Evolutionary conservation across 1,284 basidiomycete genomes (phyloP).

Genomic region (Marasmius fiardii): DNA sequence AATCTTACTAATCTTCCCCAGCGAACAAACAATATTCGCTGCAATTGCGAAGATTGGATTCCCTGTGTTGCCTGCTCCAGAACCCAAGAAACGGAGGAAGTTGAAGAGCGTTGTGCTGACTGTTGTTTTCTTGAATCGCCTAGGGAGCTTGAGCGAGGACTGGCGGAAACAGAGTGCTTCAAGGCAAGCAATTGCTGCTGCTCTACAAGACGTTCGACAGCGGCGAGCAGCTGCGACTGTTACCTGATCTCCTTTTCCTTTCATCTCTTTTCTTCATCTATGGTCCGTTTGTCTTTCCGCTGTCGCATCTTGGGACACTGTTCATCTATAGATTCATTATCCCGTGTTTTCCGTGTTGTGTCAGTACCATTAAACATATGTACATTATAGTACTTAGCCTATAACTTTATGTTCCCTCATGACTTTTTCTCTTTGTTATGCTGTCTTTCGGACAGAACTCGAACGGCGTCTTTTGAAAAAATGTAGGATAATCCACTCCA

Average conservation of each 20-base stretch:
- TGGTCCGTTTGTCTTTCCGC: not conserved
- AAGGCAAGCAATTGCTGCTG: constrained; percentile 59
- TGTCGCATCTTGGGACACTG: constrained; percentile 4
- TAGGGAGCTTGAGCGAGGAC: constrained; percentile 58
- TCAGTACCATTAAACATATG: constrained; percentile 16
- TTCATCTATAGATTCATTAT: constrained; percentile 14
- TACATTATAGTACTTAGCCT: constrained; percentile 1
- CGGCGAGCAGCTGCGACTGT: constrained; percentile 29
- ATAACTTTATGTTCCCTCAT: not conserved
- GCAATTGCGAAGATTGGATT: constrained; percentile 79
- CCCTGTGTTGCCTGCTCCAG: constrained; percentile 36
- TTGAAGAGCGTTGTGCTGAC: constrained; percentile 60
- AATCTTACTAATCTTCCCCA: constrained; percentile 26
- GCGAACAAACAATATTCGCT: constrained; percentile 76
- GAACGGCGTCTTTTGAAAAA: constrained; percentile 70
- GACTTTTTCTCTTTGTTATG: constrained; percentile 16
- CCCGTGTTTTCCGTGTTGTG: constrained; percentile 7
- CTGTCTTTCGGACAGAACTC: constrained; percentile 42
- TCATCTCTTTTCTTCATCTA: too few species aligned
- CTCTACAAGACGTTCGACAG: constrained; percentile 67
- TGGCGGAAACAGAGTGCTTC: constrained; percentile 63
- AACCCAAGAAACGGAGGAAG: constrained; percentile 37
- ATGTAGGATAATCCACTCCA: constrained; percentile 92
- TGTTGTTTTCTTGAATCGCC: constrained; percentile 64
- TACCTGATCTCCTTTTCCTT: constrained; percentile 3